Evolutionary conservation across 1,284 basidiomycete genomes (phyloP).

Genomic region (Coniferiporia sulphurascens): DNA sequence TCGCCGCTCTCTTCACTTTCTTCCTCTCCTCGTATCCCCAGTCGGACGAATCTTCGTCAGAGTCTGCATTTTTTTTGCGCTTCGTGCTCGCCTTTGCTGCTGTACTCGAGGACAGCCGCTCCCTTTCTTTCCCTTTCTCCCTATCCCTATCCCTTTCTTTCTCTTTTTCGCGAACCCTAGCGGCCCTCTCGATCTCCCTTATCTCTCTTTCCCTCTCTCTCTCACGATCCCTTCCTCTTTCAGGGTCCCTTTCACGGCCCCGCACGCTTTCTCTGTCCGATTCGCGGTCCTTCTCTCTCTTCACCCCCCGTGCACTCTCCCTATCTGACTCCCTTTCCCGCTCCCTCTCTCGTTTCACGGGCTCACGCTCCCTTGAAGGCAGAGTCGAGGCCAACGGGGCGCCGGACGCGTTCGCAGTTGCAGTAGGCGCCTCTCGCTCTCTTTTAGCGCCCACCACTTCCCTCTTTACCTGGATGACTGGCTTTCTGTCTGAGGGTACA

Average conservation of each 20-base stretch:
- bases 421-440: conserved; percentile 23
- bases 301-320: conserved; percentile 30
- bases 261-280: conserved; percentile 27
- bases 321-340: conserved; percentile 22
- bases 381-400: neutral
- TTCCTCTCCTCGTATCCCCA: conserved; percentile 14
- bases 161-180: conserved; percentile 23
- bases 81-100: conserved; percentile 2
- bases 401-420: conserved; percentile 28
- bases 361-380: neutral
- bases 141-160: conserved; percentile 30
- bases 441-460: conserved; percentile 18
- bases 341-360: conserved; percentile 28
- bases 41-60: conserved; percentile 15
- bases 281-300: conserved; percentile 23
- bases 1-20: conserved; percentile 4
- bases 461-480: neutral
- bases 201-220: conserved; percentile 24
- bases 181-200: conserved; percentile 24
- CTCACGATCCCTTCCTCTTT: conserved; percentile 18
- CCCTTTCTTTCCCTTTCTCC: conserved; percentile 23
- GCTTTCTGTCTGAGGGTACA: conserved; percentile 14
- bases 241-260: conserved; percentile 23
- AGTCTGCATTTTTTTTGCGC: conserved; percentile 2
- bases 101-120: neutral